These are phyloP conservation scores for Malus fusca DNA, from an alignment of 306 rosid genomes.

Conservation along the genomic window DNA sequence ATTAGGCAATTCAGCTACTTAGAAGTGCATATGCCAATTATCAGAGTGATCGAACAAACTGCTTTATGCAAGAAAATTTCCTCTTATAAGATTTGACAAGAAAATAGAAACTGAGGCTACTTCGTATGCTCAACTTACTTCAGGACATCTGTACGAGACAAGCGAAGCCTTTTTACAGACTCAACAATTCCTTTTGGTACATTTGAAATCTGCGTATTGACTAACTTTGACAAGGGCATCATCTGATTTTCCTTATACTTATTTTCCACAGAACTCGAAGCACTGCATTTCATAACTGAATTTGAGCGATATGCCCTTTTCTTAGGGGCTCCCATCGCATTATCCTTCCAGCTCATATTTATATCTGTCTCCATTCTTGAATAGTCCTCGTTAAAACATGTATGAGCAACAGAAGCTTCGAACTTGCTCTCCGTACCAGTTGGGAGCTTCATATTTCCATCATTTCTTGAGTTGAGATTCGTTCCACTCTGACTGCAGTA, in stretches of 20 bases:
- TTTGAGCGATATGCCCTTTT: constrained; percentile 21
- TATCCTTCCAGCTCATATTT: constrained; percentile 24
- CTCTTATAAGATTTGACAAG: not conserved
- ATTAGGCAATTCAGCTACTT: no score
- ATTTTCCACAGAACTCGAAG: constrained; percentile 30
- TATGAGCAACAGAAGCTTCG: constrained; percentile 17
- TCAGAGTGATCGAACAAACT: no score
- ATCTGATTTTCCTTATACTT: constrained; percentile 32
- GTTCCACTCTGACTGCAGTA: constrained; percentile 17
- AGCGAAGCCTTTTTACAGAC: constrained; percentile 52
- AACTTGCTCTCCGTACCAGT: constrained; percentile 16
- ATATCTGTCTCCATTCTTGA: constrained; percentile 19
- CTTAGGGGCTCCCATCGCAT: constrained; percentile 16
- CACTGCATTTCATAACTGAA: constrained; percentile 22
- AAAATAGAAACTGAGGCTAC: constrained; percentile 5
- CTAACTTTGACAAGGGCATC: constrained; percentile 18
- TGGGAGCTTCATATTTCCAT: constrained; percentile 23
- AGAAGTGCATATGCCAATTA: no score
- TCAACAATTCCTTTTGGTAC: constrained; percentile 47
- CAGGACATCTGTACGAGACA: constrained; percentile 69
- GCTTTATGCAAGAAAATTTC: not conserved
- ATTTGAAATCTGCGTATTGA: constrained; percentile 23
- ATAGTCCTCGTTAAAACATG: constrained; percentile 12
- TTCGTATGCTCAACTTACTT: constrained; percentile 50
- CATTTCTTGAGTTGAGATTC: constrained; percentile 18